Evolutionary conservation across 257 asterid species (phyloP), one percentile per base, ranked within the genome.

Genomic region (Datura wrightii): DNA sequence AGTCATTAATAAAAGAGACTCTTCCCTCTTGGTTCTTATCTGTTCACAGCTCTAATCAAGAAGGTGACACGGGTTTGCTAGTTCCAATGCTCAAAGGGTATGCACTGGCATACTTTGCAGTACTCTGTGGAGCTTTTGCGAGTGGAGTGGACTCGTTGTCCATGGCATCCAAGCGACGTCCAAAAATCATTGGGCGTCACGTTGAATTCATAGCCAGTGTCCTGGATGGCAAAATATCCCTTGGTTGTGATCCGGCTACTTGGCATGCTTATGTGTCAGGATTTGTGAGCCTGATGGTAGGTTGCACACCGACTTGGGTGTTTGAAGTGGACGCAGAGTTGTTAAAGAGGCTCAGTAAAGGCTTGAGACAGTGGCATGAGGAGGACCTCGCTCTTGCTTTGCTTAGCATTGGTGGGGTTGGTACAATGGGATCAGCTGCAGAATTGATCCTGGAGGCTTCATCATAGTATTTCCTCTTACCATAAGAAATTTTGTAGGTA

Each of bases 11-110:
- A 48, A 94, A 93, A 71, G 99, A 96, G 90, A 92, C 94, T 24
- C 93, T 96, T 80, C 99, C 99, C 10, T 93, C 97, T 84, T 96
- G 99, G 99, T 94, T 96, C 70, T 88, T 96, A 89, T 93, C 98
- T 2, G 89, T 84, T 79, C 97, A 92, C 78, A 83, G 80, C 66
- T 79, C 90, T 10, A 87, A 89, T 54, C 93, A 88, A 83, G 89
- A 84, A 79, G 88, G 86, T 5, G 87, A 81, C 4, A 79, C 86
- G 9, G 85, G 83, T 24, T 92, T 89, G 79, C 87, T 90, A 71
- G 89, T 96, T 69, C 93, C 90, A 0, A 91, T 87, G 90, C 94
- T 96, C 80, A 82, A 86, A 85, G 99, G 99, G 10, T 93, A 94
- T 48, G 98, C 94, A 3, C 92, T 96, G 41, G 99, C 98, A 0